Conservation (phyloP, 78 protist genomes). For the Tieghemostelium lacteum region DNA sequence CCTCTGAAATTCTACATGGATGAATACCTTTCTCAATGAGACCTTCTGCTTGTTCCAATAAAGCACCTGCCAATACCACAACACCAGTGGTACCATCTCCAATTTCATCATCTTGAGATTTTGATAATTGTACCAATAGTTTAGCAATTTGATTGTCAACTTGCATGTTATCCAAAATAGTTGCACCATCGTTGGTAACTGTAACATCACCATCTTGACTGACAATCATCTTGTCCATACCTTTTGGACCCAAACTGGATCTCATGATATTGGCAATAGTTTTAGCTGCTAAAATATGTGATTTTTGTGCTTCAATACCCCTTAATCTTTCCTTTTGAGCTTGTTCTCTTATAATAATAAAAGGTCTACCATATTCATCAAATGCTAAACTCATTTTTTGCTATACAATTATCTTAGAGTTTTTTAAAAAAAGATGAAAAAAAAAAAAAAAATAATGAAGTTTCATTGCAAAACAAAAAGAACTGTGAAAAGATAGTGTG, state of each 20-base stretch:
- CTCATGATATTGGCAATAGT: constrained; percentile 94
- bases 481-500: no score
- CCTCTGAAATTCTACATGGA: constrained; percentile 92
- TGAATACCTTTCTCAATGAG: constrained; percentile 98
- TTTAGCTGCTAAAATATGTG: constrained; percentile 96
- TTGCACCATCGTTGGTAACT: constrained; percentile 99
- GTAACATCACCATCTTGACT: constrained; percentile 98
- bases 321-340: constrained; percentile 86
- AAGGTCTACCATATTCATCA: constrained; percentile 99
- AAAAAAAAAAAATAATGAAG: constrained; percentile 15
- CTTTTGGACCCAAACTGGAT: constrained; percentile 98
- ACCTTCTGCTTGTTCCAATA: constrained; percentile 97
- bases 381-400: constrained; percentile 89
- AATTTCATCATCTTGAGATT: constrained; percentile 99
- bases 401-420: neutral
- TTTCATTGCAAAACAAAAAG: no score
- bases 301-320: constrained; percentile 98
- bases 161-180: constrained; percentile 95
- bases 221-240: constrained; percentile 99
- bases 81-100: constrained; percentile 99
- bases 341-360: constrained; percentile 96
- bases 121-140: constrained; percentile 98
- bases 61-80: constrained; percentile 99
- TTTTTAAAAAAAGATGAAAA: constrained; percentile 1
- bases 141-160: constrained; percentile 97